Conservation (phyloP, 805 yeast genomes). For the Metschnikowia borealis region DNA sequence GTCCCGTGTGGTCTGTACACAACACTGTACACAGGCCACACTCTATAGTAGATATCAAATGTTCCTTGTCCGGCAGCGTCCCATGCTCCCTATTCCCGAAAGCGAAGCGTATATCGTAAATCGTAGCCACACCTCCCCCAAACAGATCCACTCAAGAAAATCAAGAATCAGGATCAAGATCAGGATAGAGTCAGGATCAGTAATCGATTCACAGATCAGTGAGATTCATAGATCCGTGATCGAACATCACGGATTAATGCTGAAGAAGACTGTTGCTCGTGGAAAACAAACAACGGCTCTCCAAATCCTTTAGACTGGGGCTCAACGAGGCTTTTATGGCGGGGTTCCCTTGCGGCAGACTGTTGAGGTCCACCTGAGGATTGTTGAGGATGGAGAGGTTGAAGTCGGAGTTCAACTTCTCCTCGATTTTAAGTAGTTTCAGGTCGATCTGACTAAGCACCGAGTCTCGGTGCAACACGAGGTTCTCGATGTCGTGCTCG, state of each 20-base stretch:
- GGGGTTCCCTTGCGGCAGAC: not conserved
- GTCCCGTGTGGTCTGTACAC: not conserved
- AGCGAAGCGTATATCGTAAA: not conserved
- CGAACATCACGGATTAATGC: too few species aligned
- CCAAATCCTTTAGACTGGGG: slow-evolving; percentile 34
- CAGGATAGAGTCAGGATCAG: too few species aligned
- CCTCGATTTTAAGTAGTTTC: slow-evolving; percentile 35
- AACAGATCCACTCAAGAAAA: not conserved
- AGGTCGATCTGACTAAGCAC: slow-evolving; percentile 36
- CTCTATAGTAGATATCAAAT: slow-evolving; percentile 1
- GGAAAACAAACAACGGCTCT: slow-evolving; percentile 28
- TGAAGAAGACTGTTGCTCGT: slow-evolving; percentile 5
- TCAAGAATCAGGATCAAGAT: too few species aligned
- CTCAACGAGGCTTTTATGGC: slow-evolving; percentile 15
- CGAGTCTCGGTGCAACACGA: slow-evolving; percentile 32
- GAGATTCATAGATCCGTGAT: not conserved
- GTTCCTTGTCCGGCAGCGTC: not conserved
- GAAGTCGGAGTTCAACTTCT: slow-evolving; percentile 29
- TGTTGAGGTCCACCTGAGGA: slow-evolving; percentile 3
- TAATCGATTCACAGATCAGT: too few species aligned
- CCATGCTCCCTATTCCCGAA: not conserved
- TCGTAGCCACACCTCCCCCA: not conserved
- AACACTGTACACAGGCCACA: not conserved
- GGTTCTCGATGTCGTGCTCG: slow-evolving; percentile 36
- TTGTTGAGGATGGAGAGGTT: slow-evolving; percentile 23